Evolutionary conservation across 116 monocot genomes (phyloP).

Genomic region (Zostera marina): DNA sequence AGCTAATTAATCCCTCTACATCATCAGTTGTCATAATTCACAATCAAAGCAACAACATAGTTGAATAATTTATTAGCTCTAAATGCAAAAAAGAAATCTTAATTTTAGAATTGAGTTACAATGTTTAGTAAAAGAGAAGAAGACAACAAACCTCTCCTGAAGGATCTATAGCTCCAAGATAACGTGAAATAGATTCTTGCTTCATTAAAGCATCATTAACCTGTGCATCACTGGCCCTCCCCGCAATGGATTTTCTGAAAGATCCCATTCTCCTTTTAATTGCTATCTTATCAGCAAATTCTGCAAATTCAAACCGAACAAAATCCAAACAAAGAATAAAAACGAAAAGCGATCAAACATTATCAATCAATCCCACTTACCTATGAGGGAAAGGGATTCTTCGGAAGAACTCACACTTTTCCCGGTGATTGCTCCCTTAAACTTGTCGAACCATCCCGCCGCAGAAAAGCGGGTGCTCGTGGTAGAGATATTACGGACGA

Average conservation of each 20-base stretch:
- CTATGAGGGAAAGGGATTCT: constrained; percentile 22
- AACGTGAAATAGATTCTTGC: constrained; percentile 34
- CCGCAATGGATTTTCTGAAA: constrained; percentile 42
- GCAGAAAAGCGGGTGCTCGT: constrained; percentile 19
- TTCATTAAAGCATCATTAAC: constrained; percentile 35
- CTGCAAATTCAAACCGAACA: constrained; percentile 9
- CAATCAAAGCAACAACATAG: not conserved
- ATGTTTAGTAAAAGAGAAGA: not conserved
- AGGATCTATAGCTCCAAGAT: constrained; percentile 49
- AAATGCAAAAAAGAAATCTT: not conserved
- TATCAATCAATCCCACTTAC: not conserved
- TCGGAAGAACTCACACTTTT: constrained; percentile 11
- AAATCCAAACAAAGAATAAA: not conserved
- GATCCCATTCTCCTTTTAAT: constrained; percentile 40
- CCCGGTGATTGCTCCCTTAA: constrained; percentile 58
- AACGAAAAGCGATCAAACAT: not conserved
- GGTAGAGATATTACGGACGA: constrained; percentile 26
- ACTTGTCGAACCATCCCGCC: constrained; percentile 61
- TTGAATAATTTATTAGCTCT: not conserved
- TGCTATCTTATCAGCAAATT: constrained; percentile 59
- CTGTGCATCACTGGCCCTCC: constrained; percentile 40
- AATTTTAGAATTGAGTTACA: not conserved
- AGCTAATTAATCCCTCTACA: too few species aligned
- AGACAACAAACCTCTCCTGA: constrained; percentile 34
- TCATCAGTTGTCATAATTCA: too few species aligned